Percentiles rank a stretch among this genome's conserved stretches.
phyloP scores from a whole-genome alignment of 345 rosid species.

The Aegle marmelos region DNA sequence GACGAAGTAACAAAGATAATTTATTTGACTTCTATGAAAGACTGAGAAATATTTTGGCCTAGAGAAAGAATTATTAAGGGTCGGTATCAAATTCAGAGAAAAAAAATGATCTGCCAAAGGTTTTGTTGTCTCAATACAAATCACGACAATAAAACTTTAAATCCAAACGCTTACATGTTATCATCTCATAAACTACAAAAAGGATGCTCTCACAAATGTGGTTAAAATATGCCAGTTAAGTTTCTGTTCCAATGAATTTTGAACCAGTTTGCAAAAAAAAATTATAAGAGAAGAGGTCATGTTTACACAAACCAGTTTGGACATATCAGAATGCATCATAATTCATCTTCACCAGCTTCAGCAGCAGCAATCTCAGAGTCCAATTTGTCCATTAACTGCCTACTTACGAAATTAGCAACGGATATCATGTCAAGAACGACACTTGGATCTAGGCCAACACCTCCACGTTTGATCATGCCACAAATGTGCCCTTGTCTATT shows the following conservation, averaged over 20 bases:
- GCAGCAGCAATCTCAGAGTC: constrained; percentile 80
- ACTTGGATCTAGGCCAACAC: constrained; percentile 78
- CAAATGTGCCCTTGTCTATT: constrained; percentile 71
- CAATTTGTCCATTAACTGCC: constrained; percentile 58
- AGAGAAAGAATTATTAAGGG: not conserved
- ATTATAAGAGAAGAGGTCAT: not conserved
- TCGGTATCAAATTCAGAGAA: not conserved
- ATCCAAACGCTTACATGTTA: not conserved
- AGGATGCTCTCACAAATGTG: not conserved
- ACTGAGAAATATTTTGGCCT: not conserved
- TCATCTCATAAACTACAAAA: not conserved
- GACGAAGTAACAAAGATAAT: not conserved
- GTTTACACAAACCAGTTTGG: not conserved
- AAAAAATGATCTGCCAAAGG: not conserved
- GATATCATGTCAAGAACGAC: constrained; percentile 84
- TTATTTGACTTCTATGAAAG: not conserved
- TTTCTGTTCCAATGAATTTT: not conserved
- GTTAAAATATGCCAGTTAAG: not conserved
- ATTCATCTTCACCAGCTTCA: constrained; percentile 49
- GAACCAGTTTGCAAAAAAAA: not conserved
- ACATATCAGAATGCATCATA: constrained; percentile 6
- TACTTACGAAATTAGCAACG: constrained; percentile 62
- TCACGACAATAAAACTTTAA: not conserved
- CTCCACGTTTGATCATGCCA: constrained; percentile 81
- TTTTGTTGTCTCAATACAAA: not conserved